Base-by-base conservation (phyloP, 2,329 filamentous ascomycete genomes). In the Fusarium mangiferae region DNA sequence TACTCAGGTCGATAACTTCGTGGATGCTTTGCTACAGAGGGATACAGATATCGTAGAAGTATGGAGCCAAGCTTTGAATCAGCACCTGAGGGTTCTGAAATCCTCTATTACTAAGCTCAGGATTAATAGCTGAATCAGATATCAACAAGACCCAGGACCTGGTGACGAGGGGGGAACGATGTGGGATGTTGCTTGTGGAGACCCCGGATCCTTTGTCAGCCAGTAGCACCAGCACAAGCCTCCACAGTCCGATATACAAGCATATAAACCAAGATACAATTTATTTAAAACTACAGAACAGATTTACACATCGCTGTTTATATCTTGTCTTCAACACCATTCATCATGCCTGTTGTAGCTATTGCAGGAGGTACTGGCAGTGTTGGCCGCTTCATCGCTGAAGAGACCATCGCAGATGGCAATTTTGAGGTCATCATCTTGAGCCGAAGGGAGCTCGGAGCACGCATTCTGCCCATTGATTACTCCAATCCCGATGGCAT, bases 251-350 rank as follows among this genome's bases (percentile, higher is more conserved):
- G 12, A 45, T 17, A 13, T 24, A 9, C 8, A 11, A 14, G 24
- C 22, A 22, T 28, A 22, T 46, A 46, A 22, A 9, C 44, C 18
- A 11, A 28, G 24, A 0, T 5, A 10, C 10, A 20, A 15, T 8
- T 15, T 18, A 11, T 22, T 7, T 8, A 14, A 45, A 20, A 10
- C 6, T 0, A 9, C 3, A 5, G 7, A 14, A 26, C 1, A 45
- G 2, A 4, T 20, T 26, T 18, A 4, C 24, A 13, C 3, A 4
- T 26, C 5, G 9, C 17, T 14, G 7, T 13, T 20, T 15, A 5
- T 13, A 48, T 22, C 13, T 22, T 48, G 4, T 22, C 26, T 17
- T 22, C 3, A 11, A 30, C 22, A 12, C 14, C 9, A 22, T 13
- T 48, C 20, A 48, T 48, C 10, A 30, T 48, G 45, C 26, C 45